These are phyloP conservation scores for Kitagawia praeruptora DNA, from an alignment of 129 eudicot genomes.

Conservation along the genomic window DNA sequence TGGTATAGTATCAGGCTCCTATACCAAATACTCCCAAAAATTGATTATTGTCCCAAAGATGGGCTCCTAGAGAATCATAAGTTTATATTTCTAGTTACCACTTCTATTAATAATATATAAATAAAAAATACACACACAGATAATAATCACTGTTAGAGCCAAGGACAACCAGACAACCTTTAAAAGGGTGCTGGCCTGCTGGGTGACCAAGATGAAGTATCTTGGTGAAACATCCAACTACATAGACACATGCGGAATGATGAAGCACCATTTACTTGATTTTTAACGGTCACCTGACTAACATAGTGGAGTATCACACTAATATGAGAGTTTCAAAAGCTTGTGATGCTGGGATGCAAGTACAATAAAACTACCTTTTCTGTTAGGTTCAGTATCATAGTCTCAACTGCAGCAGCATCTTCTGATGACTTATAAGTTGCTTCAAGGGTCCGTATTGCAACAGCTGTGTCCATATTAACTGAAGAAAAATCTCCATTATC, in stretches of 20 bases:
- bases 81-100: not conserved
- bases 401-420: conserved; percentile 85
- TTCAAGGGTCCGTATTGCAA: conserved; percentile 91
- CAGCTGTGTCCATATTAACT: conserved; percentile 90
- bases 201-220: not conserved
- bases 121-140: not conserved
- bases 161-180: not conserved
- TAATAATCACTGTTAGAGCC: not conserved
- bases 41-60: too few species aligned
- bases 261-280: not conserved
- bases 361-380: conserved; percentile 40
- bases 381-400: conserved; percentile 63
- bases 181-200: too few species aligned
- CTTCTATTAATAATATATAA: not conserved
- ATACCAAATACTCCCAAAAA: too few species aligned
- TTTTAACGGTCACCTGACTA: not conserved
- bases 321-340: not conserved
- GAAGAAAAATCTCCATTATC: conserved; percentile 84
- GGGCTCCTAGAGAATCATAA: not conserved
- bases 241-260: not conserved
- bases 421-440: conserved; percentile 78
- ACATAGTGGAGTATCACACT: not conserved
- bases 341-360: not conserved
- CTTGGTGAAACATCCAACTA: not conserved
- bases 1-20: too few species aligned